Evolutionary conservation across 1,139 yeast species (phyloP).

Genomic region (Protomyces pachydermus): DNA sequence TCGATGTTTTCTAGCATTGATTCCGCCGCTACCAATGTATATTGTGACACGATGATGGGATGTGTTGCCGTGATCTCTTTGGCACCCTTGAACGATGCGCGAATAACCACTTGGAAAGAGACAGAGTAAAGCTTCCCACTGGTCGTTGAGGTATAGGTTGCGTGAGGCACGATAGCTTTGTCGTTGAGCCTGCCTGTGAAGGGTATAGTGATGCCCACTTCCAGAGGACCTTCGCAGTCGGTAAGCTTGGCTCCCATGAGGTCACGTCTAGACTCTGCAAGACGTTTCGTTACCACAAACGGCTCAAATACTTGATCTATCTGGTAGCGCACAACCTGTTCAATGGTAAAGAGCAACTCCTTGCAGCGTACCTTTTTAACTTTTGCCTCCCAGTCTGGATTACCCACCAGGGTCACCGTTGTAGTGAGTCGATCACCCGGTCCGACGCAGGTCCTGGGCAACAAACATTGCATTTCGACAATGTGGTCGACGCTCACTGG

Average conservation of each 20-base stretch:
- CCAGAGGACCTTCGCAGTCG: slow-evolving; percentile 3
- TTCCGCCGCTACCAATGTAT: slow-evolving; percentile 7
- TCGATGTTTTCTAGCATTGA: slow-evolving; percentile 21
- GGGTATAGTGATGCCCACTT: slow-evolving; percentile 4
- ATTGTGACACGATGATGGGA: slow-evolving; percentile 19
- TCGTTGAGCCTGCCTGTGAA: slow-evolving; percentile 5
- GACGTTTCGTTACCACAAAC: not conserved
- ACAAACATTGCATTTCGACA: slow-evolving; percentile 23
- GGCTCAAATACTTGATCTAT: not conserved
- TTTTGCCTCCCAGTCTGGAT: slow-evolving; percentile 26
- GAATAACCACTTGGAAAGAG: slow-evolving; percentile 1
- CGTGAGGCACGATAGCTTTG: slow-evolving; percentile 7
- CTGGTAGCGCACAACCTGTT: slow-evolving; percentile 7
- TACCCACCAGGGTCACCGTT: slow-evolving; percentile 18
- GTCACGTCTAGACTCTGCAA: slow-evolving; percentile 10
- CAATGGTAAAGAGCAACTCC: slow-evolving; percentile 9
- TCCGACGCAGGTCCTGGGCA: slow-evolving; percentile 26
- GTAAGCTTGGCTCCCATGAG: slow-evolving; percentile 14
- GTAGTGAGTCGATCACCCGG: slow-evolving; percentile 25
- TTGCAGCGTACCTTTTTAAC: slow-evolving; percentile 21
- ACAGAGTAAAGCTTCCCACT: slow-evolving; percentile 7
- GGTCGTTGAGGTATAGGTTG: slow-evolving; percentile 6
- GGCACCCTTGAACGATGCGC: slow-evolving; percentile 23
- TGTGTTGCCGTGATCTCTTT: slow-evolving; percentile 7
- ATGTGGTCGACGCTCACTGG: slow-evolving; percentile 17